Evolutionary conservation across 352 stramenopile genomes (phyloP).

Genomic region (Phytophthora hybrid): DNA sequence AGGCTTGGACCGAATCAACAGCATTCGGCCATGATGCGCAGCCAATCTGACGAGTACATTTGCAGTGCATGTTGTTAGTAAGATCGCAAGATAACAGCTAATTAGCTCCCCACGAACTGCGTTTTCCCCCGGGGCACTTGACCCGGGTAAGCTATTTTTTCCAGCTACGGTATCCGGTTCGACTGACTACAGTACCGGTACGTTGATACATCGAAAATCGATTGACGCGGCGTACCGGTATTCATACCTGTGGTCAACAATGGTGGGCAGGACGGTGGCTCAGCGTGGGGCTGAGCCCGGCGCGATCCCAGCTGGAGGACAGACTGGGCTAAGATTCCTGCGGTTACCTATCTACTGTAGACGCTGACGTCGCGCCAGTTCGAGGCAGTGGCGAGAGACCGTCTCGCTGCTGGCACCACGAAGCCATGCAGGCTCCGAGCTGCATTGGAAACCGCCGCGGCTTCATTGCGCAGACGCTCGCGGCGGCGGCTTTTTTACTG

Average conservation of each 20-base stretch:
- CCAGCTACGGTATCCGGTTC: slow-evolving; percentile 29
- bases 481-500: slow-evolving; percentile 5
- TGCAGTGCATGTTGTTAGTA: too few relatives aligned
- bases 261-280: not conserved
- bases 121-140: too few relatives aligned
- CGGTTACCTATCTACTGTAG: slow-evolving; percentile 4
- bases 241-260: not conserved
- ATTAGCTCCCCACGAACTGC: too few relatives aligned
- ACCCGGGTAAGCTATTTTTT: too few relatives aligned
- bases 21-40: too few relatives aligned
- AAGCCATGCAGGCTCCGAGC: slow-evolving; percentile 10
- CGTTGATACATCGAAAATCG: not conserved
- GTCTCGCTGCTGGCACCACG: slow-evolving; percentile 13
- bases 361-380: slow-evolving; percentile 14
- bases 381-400: slow-evolving; percentile 11
- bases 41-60: too few relatives aligned
- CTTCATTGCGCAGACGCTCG: not conserved
- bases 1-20: too few relatives aligned
- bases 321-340: slow-evolving; percentile 31
- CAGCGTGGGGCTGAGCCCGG: not conserved
- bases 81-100: too few relatives aligned
- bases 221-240: slow-evolving; percentile 4
- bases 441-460: not conserved
- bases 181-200: slow-evolving; percentile 3
- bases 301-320: slow-evolving; percentile 29